A percentile compares a stretch with the other conserved stretches of the same genome.
phyloP scores from a whole-genome alignment of 2,329 filamentous ascomycete genomes.

The Clonostachys sp. region DNA sequence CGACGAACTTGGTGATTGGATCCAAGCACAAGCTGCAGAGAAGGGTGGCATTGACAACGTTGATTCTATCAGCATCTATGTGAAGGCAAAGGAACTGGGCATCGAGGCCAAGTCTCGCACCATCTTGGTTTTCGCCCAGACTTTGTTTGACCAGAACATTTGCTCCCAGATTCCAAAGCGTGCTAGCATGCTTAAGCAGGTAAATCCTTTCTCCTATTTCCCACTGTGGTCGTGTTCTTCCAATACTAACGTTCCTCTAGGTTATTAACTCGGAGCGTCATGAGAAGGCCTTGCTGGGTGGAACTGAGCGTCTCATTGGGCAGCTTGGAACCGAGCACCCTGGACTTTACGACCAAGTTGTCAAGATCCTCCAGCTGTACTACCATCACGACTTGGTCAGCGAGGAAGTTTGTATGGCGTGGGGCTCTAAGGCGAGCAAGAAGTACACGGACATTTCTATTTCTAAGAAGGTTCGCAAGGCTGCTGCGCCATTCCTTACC shows the following conservation, averaged over 20 bases:
- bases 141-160: conserved; percentile 88
- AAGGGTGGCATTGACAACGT: conserved; percentile 75
- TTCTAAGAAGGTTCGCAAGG: conserved; percentile 94
- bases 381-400: conserved; percentile 87
- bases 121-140: conserved; percentile 85
- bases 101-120: conserved; percentile 95
- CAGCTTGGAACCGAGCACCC: conserved; percentile 69
- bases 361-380: conserved; percentile 82
- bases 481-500: conserved; percentile 86
- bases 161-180: conserved; percentile 81
- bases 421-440: conserved; percentile 95
- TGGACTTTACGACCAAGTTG: conserved; percentile 69
- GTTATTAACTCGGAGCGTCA: conserved; percentile 88
- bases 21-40: conserved; percentile 66
- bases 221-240: conserved; percentile 4
- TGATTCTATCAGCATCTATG: conserved; percentile 84
- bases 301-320: conserved; percentile 86
- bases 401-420: conserved; percentile 84
- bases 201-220: conserved; percentile 28
- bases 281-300: conserved; percentile 91
- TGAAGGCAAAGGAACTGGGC: conserved; percentile 94
- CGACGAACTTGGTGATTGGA: conserved; percentile 90
- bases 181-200: conserved; percentile 83
- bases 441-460: conserved; percentile 89
- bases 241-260: conserved; percentile 31